Base-by-base conservation (phyloP, 768 basidiomycete genomes). In the Tulasnella sp. region DNA sequence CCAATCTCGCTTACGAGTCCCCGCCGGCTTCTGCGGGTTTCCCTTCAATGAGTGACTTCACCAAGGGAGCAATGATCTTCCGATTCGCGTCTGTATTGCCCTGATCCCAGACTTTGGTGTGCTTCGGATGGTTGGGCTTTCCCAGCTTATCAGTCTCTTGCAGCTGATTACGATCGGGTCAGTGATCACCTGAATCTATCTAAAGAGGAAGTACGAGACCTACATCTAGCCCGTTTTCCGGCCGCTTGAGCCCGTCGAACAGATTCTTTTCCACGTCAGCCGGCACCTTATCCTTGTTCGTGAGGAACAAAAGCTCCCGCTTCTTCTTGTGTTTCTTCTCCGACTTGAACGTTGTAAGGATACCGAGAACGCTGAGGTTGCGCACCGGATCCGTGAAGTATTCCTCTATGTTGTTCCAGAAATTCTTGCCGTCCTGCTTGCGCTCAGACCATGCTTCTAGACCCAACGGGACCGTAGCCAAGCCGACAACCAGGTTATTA, bases 381-480 rank as follows among this genome's bases (percentile, higher is more conserved):
- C 90, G 89, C 80, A 93, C 90, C n/a, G n/a, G n/a, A n/a, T n/a
- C n/a, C 12, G 85, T 84, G 89, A 95, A 92, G 91, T 92, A 98
- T 38, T 68, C 83, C 39, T 88, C 86, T 1, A 87, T 83, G 6
- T 85, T 86, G 0, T 80, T 34, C 78, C 87, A 84, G 76, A 90
- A 87, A 27, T 85, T 76, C 0, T 84, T 84, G 10, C 83, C 44
- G 1, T 89, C 88, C 52, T 87, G 84, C 1, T 89, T 88, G 52
- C 87, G 84, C 27, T 84, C 83, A 0, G 89, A 86, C 91, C 92
- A 93, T 8, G 79, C 82, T 74, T 89, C 87, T 6, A 97, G 87
- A 10, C 88, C 87, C 5, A 93, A 83, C 2, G 96, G 96, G 24
- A 98, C 93, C 3, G 95, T 93, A 1, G 94, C 90, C 18, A 99